Evolutionary conservation across 2,329 filamentous ascomycete species (phyloP), one percentile per base, ranked within the genome.

Genomic region (Penicillium janthinellum): DNA sequence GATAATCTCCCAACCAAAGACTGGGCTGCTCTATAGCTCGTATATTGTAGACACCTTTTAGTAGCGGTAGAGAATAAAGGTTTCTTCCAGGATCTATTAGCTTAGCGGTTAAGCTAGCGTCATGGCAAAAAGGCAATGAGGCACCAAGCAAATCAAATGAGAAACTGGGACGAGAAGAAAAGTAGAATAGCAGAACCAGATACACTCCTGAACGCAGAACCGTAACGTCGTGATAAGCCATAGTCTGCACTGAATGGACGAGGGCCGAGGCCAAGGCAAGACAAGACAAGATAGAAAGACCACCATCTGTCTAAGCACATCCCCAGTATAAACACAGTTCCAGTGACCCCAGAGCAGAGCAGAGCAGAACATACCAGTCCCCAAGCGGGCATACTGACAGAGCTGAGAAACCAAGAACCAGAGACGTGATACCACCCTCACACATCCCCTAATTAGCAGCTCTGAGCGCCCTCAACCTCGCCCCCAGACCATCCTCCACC

Each of bases 401-500:
- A 41, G 15, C 25, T 1, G 25, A 25, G 25, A 25, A 15, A 28
- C 25, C 42, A 45, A 41, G 39, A 28, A 45, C 6, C 42, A 12
- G 14, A 44, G 17, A 7, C 15, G 6, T 6, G 15, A 6, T 25
- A 8, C 11, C 42, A n/a, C 20, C 12, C 14, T n/a, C n/a, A 12
- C 10, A 5, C 7, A 20, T 42, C 28, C 10, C 35, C n/a, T 52
- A 76, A 60, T 68, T 74, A 34, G 70, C 75, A 54, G 77, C 76
- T 57, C 77, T 68, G 51, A 79, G 65, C 53, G 77, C 77, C 60
- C 75, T 70, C 60, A 79, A 60, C 59, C 77, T 71, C 17, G 75
- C 77, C 37, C 73, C 76, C 51, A 79, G 60, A 2, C 76, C 77
- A 69, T 79, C 77, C 65, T 79, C 77, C 3, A 75, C 67, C 28